phyloP scores from a whole-genome alignment of 139 green algal genomes.

The Pleodorina starrii region DNA sequence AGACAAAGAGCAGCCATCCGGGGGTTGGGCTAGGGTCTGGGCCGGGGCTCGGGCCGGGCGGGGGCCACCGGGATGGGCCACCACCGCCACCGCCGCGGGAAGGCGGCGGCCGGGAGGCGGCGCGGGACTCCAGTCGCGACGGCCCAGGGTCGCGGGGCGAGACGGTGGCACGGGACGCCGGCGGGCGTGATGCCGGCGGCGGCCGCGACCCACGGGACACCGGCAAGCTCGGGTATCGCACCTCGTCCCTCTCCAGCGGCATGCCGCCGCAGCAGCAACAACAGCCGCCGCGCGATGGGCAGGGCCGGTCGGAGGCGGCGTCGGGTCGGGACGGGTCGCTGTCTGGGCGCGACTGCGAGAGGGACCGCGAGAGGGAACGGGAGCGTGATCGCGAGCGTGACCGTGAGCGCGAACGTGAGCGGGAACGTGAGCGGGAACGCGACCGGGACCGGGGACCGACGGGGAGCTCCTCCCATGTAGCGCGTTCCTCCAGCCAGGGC shows the following conservation, averaged over 20 bases:
- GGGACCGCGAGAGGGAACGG: background rate
- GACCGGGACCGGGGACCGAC: background rate
- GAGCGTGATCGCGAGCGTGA: constrained; percentile 11
- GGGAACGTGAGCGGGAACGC: background rate
- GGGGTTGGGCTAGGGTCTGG: background rate
- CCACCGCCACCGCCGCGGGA: background rate
- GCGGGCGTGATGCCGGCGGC: background rate
- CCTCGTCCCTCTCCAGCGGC: background rate
- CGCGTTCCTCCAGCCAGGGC: constrained; percentile 23
- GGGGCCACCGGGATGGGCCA: background rate
- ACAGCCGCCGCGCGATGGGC: background rate
- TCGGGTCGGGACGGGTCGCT: background rate
- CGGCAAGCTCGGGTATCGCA: background rate
- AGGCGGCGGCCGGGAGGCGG: background rate
- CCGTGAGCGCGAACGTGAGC: background rate
- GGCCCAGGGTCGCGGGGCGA: background rate
- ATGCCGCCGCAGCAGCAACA: background rate
- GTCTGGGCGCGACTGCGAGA: background rate
- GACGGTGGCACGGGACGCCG: background rate
- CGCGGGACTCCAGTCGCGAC: background rate
- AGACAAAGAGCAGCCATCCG: background rate
- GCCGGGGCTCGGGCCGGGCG: background rate
- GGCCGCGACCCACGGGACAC: background rate
- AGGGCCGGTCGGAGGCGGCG: background rate
- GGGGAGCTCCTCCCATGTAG: background rate